phyloP scores from a whole-genome alignment of 495 filamentous ascomycete species.

The Lasiosphaeris hirsuta region DNA sequence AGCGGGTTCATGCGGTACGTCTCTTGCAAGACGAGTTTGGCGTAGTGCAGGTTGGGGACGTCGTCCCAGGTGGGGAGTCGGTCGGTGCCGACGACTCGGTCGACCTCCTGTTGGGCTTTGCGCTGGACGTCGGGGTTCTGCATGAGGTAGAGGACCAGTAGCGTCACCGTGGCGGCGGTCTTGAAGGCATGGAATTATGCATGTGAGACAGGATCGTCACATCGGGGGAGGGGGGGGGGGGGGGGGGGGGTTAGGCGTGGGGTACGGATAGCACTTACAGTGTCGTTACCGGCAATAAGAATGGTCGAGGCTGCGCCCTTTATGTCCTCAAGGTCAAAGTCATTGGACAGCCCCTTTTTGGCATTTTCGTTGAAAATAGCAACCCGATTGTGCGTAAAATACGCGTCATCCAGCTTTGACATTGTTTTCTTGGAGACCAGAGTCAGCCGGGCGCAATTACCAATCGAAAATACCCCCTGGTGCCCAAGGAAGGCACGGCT shows the following conservation, averaged over 20 bases:
- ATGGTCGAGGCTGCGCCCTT: conserved; percentile 49
- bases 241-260: no score
- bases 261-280: no score
- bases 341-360: conserved; percentile 27
- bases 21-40: conserved; percentile 52
- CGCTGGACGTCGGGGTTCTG: conserved; percentile 45
- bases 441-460: no score
- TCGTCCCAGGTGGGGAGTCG: conserved; percentile 52
- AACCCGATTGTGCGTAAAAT: conserved; percentile 35
- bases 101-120: conserved; percentile 58
- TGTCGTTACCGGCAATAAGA: conserved; percentile 50
- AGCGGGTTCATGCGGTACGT: conserved; percentile 60
- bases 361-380: conserved; percentile 24
- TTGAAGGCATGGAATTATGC: background rate
- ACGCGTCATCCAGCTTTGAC: conserved; percentile 21
- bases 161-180: conserved; percentile 39
- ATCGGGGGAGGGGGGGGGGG: background rate
- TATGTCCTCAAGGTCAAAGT: conserved; percentile 43
- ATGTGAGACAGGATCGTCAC: background rate
- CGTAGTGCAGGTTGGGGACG: conserved; percentile 50
- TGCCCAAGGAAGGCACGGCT: no score
- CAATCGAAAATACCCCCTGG: no score
- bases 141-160: conserved; percentile 42
- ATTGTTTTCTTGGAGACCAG: no score
- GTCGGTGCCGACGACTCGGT: conserved; percentile 46